A percentile compares a stretch with the other conserved stretches of the same genome.
These are phyloP conservation scores for barley (Hordeum vulgare) DNA, from an alignment of 176 grass and related monocot species.

Conservation along the genomic window MorexV3_pseudomolecules_assembly NC_058522.1:122342881-122343380, in stretches of 20 bases:
- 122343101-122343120: constrained; percentile 54
- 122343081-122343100: constrained; percentile 96
- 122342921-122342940: constrained; percentile 5
- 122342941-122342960: constrained; percentile 59
- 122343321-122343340: not conserved
- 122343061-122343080: constrained; percentile 72
- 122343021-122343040: constrained; percentile 88
- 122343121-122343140: not conserved
- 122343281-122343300: not conserved
- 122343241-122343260: not conserved
- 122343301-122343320: not conserved
- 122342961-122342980: constrained; percentile 90
- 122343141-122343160: not conserved
- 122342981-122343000: constrained; percentile 90
- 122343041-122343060: constrained; percentile 85
- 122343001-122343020: constrained; percentile 94
- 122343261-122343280: not conserved
- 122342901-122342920: not conserved
- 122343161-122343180: not conserved
- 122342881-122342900: not conserved
- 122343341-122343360: not conserved
- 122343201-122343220: not conserved
- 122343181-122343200: not conserved
- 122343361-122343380: not conserved
- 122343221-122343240: not conserved